phyloP scores from a whole-genome alignment of 2,329 filamentous ascomycete genomes.

The Talaromyces sp. region DNA sequence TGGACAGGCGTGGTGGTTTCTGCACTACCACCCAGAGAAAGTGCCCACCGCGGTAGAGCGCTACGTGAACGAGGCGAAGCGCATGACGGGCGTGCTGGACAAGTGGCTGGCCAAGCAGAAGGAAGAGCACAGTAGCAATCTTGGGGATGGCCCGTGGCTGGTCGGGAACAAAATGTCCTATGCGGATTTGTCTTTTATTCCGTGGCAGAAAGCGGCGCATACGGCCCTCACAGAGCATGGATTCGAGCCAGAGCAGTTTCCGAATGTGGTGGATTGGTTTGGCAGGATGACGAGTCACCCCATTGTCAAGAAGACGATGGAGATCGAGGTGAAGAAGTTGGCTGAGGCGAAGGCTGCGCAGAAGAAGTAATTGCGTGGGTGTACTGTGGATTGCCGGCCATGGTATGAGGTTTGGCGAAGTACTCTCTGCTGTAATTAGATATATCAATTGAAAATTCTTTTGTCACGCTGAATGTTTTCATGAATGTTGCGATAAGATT shows the following conservation, averaged over 20 bases:
- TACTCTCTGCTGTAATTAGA: neutral
- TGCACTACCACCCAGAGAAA: constrained; percentile 4
- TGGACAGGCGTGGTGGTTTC: constrained; percentile 9
- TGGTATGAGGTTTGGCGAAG: too few species aligned
- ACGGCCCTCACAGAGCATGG: neutral
- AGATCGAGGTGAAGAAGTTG: neutral
- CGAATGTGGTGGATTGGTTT: constrained; percentile 3
- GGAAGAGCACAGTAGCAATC: neutral
- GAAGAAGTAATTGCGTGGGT: neutral
- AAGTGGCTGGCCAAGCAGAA: constrained; percentile 17
- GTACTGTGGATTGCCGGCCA: too few species aligned
- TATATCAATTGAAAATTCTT: too few species aligned
- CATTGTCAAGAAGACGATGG: neutral
- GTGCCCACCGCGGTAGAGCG: constrained; percentile 3
- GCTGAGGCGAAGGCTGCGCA: neutral
- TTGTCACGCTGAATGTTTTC: too few species aligned
- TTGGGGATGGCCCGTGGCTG: constrained; percentile 24
- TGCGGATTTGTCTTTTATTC: constrained; percentile 8
- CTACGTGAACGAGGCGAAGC: constrained; percentile 7
- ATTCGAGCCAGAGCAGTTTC: neutral
- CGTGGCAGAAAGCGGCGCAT: constrained; percentile 3
- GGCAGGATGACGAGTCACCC: neutral
- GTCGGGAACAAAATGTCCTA: constrained; percentile 7
- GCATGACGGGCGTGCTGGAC: constrained; percentile 8
- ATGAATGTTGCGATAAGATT: neutral